Percentiles rank a stretch among this genome's conserved stretches.
Evolutionary conservation across 345 rosid genomes (phyloP).

Genomic region (Pugionium dolabratum): DNA sequence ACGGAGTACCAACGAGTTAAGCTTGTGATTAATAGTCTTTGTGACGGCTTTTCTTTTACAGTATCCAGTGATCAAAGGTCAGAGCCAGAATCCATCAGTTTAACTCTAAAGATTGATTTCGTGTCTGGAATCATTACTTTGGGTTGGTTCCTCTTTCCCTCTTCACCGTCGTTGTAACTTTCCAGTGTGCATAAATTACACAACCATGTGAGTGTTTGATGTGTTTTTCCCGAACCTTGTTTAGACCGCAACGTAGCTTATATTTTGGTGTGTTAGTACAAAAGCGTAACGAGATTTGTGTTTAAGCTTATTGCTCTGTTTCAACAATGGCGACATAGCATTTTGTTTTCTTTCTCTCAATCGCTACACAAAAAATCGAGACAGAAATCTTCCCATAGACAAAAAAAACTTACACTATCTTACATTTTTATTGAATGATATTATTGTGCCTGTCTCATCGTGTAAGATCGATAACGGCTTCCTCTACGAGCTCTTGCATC

Average conservation of each 20-base stretch:
- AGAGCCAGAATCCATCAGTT: constrained; percentile 38
- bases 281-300: constrained; percentile 24
- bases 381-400: constrained; percentile 22
- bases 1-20: background rate
- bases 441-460: constrained; percentile 19
- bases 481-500: constrained; percentile 80
- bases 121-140: constrained; percentile 6
- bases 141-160: constrained; percentile 8
- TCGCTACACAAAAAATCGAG: constrained; percentile 32
- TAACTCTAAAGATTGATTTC: constrained; percentile 21
- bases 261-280: constrained; percentile 23
- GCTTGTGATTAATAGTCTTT: background rate
- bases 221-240: background rate
- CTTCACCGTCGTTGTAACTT: background rate
- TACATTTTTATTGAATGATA: constrained; percentile 34
- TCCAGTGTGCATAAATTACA: constrained; percentile 31
- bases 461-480: constrained; percentile 60
- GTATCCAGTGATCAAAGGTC: constrained; percentile 35
- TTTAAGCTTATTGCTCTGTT: constrained; percentile 21
- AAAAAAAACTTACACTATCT: constrained; percentile 23
- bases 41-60: constrained; percentile 10
- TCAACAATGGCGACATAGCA: constrained; percentile 29
- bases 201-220: constrained; percentile 16
- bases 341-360: constrained; percentile 12
- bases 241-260: constrained; percentile 16